phyloP scores from a whole-genome alignment of 495 filamentous ascomycete species.

The Parathielavia appendiculata region DNA sequence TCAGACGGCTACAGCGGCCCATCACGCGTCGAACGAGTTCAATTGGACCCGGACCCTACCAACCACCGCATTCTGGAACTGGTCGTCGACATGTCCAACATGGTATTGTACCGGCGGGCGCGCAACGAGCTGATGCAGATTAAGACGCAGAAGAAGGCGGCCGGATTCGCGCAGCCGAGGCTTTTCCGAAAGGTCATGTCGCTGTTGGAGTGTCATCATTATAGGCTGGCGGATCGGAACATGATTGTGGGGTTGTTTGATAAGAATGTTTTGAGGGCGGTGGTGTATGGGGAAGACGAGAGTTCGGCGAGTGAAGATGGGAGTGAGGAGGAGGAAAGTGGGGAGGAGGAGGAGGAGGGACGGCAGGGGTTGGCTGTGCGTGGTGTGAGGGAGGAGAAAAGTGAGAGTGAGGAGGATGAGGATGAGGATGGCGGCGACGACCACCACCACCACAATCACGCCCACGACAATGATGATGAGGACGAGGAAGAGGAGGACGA shows the following conservation, averaged over 20 bases:
- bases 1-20: constrained; percentile 13
- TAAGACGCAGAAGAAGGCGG: constrained; percentile 46
- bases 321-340: constrained; percentile 1
- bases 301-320: constrained; percentile 16
- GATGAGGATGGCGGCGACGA: constrained; percentile 7
- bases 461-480: constrained; percentile 13
- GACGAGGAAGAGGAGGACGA: constrained; percentile 20
- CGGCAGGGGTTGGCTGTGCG: background rate
- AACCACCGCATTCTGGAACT: constrained; percentile 72
- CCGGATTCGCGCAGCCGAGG: constrained; percentile 65
- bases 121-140: constrained; percentile 64
- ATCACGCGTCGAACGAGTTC: constrained; percentile 24
- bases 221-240: constrained; percentile 73
- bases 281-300: constrained; percentile 58
- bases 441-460: constrained; percentile 9
- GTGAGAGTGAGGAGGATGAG: constrained; percentile 2
- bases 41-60: constrained; percentile 57
- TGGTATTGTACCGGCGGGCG: constrained; percentile 74
- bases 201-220: constrained; percentile 86
- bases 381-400: background rate
- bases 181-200: constrained; percentile 80
- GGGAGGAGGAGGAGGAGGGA: constrained; percentile 12
- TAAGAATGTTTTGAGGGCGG: constrained; percentile 72
- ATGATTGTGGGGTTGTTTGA: constrained; percentile 94
- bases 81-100: constrained; percentile 83